phyloP scores from a whole-genome alignment of 2,329 filamentous ascomycete genomes.

The Cladosporium oxysporum region DNA sequence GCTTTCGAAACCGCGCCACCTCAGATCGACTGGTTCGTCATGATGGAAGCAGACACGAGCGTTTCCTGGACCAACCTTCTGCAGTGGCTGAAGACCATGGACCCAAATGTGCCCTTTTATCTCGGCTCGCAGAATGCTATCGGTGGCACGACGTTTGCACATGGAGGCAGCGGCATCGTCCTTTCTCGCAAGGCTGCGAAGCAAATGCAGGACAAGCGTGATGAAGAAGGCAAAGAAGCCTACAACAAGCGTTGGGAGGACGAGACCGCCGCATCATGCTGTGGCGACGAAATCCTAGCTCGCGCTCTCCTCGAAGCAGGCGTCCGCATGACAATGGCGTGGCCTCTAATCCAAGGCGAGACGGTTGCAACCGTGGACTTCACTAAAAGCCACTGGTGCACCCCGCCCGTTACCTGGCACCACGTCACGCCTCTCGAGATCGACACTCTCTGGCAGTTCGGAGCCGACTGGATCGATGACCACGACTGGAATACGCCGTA shows the following conservation, averaged over 20 bases:
- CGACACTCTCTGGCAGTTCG: slow-evolving; percentile 34
- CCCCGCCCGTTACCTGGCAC: slow-evolving; percentile 43
- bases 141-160: slow-evolving; percentile 42
- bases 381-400: slow-evolving; percentile 47
- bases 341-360: slow-evolving; percentile 49
- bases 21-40: slow-evolving; percentile 57
- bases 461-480: slow-evolving; percentile 33
- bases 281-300: slow-evolving; percentile 57
- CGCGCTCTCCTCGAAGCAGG: slow-evolving; percentile 50
- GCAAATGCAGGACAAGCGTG: slow-evolving; percentile 40
- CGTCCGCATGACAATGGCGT: slow-evolving; percentile 46
- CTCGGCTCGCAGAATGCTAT: slow-evolving; percentile 49
- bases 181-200: slow-evolving; percentile 46
- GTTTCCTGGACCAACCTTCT: slow-evolving; percentile 49
- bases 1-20: slow-evolving; percentile 50
- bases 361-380: slow-evolving; percentile 45
- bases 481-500: slow-evolving; percentile 38
- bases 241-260: slow-evolving; percentile 45
- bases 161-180: slow-evolving; percentile 48
- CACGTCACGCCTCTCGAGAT: slow-evolving; percentile 34
- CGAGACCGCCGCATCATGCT: slow-evolving; percentile 51
- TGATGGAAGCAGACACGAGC: slow-evolving; percentile 59
- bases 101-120: slow-evolving; percentile 46
- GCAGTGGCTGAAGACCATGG: slow-evolving; percentile 52
- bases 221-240: slow-evolving; percentile 40